Base-by-base conservation (phyloP, 257 asterid species). In the Eustoma russellianum region DNA sequence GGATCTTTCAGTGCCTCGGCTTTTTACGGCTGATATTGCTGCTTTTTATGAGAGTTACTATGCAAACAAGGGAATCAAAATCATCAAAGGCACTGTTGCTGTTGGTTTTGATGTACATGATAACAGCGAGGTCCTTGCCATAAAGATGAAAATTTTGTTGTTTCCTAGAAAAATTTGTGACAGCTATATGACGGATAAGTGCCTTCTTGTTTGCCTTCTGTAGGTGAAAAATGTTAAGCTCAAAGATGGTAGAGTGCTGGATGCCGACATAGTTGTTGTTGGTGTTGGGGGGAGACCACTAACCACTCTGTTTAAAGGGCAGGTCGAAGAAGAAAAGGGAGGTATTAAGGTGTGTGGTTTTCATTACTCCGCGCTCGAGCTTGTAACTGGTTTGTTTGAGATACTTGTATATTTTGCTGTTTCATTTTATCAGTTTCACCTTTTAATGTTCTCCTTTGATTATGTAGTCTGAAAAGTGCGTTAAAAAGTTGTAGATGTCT, bases 11-110 rank as follows among this genome's bases (percentile, higher is more conserved):
- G 98, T 91, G 98, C 98, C 98, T 52, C 77, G 98, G 64, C 78
- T 91, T 30, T 91, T 91, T 79, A 91, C 96, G 68, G 70, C 88
- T 59, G 84, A 61, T 50, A 83, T 91, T 70, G 98, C 98, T 80
- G 78, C 95, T 57, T 91, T 91, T 73, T 91, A 91, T 46, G 96
- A 91, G 71, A 77, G 78, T 63, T 91, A 75, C 72, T 91, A 87
- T 67, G 68, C 77, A 34, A 84, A 82, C 70, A 91, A 91, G 76
- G 96, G 94, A 67, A 62, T 91, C 55, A 57, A 71, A 13, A 87
- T 91, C 77, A 84, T 87, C 66, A 91, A 91, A 79, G 98, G 98
- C 35, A 91, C 94, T 9, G 95, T 79, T 15, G 98, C 98, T 70
- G 81, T 77, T 63, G 96, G 94, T 43, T 87, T 91, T 76, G 95